phyloP scores from a whole-genome alignment of 1,284 basidiomycete species.

The Pterulicium gracile region DNA sequence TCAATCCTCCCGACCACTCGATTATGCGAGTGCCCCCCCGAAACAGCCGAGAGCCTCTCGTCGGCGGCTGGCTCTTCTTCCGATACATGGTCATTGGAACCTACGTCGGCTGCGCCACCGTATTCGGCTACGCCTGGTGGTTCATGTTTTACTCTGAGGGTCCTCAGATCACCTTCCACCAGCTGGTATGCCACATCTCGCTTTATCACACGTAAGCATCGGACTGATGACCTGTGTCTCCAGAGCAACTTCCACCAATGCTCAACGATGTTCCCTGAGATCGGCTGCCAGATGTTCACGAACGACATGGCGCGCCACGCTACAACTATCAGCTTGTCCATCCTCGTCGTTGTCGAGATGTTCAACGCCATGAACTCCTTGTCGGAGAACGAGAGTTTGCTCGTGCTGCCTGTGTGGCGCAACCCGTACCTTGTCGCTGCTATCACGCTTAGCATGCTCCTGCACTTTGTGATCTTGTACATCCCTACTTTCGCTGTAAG shows the following conservation, averaged over 20 bases:
- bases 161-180: conserved; percentile 88
- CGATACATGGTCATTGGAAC: conserved; percentile 88
- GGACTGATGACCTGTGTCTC: too few species aligned
- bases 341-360: conserved; percentile 95
- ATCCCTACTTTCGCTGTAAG: conserved; percentile 87
- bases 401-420: conserved; percentile 85
- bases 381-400: conserved; percentile 92
- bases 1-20: conserved; percentile 92
- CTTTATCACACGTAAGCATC: conserved; percentile 10
- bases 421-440: conserved; percentile 88
- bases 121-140: conserved; percentile 99
- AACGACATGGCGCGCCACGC: conserved; percentile 78
- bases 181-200: conserved; percentile 57
- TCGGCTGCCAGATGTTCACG: conserved; percentile 92
- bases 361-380: conserved; percentile 99
- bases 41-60: conserved; percentile 80
- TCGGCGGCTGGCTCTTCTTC: conserved; percentile 92
- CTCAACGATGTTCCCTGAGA: conserved; percentile 66
- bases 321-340: conserved; percentile 92
- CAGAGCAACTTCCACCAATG: conserved; percentile 97
- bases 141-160: conserved; percentile 86
- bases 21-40: conserved; percentile 94
- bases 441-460: conserved; percentile 80
- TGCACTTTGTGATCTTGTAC: conserved; percentile 93
- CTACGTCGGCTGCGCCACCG: conserved; percentile 93